A percentile compares a stretch with the other conserved stretches of the same genome.
Evolutionary conservation across 108 stramenopile genomes (phyloP).

Genomic region (Cyclotella sp.): DNA sequence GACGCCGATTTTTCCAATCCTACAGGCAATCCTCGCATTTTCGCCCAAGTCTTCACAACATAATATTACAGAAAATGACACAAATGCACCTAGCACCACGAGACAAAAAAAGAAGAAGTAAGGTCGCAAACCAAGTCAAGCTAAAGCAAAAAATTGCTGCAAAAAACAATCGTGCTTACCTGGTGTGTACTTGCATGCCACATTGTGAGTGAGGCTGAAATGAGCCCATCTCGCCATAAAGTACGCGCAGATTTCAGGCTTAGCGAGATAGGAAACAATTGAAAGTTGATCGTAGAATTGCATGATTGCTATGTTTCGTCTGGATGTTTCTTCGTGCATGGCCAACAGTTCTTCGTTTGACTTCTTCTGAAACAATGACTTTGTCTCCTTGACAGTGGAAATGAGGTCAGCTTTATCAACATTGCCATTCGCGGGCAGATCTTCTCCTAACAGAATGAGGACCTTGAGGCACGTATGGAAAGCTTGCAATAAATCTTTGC

Average conservation of each 20-base stretch:
- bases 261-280: background rate
- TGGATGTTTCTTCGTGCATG: background rate
- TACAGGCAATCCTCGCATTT: background rate
- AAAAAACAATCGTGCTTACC: background rate
- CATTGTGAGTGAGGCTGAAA: background rate
- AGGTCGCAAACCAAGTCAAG: background rate
- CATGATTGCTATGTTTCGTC: background rate
- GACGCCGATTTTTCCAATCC: slow-evolving; percentile 15
- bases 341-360: too few species aligned
- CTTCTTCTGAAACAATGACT: background rate
- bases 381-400: too few species aligned
- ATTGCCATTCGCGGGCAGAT: too few species aligned
- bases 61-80: background rate
- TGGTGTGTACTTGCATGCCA: background rate
- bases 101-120: background rate
- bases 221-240: background rate
- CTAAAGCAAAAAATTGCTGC: background rate
- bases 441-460: too few species aligned
- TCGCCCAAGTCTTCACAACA: background rate
- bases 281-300: background rate
- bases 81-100: background rate
- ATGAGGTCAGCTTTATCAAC: too few species aligned
- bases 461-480: too few species aligned
- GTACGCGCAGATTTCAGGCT: background rate
- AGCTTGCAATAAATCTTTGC: background rate